Evolutionary conservation across 306 rosid genomes (phyloP).

Genomic region (Parietaria judaica): DNA sequence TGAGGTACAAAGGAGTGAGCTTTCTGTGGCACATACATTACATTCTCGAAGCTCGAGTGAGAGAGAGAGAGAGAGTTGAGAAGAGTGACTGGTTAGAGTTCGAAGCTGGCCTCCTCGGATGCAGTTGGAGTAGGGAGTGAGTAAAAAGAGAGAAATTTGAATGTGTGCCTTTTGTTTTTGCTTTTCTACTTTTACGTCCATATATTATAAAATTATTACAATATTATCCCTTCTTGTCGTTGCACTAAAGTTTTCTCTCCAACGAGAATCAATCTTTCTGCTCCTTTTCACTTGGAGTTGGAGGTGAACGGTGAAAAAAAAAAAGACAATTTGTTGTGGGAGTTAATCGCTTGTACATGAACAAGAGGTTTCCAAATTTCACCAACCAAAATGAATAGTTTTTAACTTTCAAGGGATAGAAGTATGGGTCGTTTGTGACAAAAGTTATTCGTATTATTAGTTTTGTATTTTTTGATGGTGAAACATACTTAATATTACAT

Average conservation of each 20-base stretch:
- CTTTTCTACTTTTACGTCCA: neutral
- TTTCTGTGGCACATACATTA: no score
- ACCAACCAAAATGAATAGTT: neutral
- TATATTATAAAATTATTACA: neutral
- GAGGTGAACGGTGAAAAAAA: no score
- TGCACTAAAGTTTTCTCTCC: neutral
- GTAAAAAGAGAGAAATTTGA: neutral
- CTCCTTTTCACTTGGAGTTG: neutral
- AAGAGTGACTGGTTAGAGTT: neutral
- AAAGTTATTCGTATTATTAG: no score
- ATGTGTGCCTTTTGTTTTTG: neutral
- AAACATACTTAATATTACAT: no score
- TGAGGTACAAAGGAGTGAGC: slow-evolving; percentile 15
- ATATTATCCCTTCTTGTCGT: neutral
- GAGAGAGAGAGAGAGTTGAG: neutral
- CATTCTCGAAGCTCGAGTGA: neutral
- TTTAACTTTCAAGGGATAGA: neutral
- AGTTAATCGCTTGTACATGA: no score
- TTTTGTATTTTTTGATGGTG: no score
- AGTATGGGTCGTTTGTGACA: no score
- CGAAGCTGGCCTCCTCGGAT: neutral
- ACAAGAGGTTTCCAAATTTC: neutral
- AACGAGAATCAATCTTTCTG: slow-evolving; percentile 3
- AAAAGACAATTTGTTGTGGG: no score
- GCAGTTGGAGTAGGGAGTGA: neutral